Base-by-base conservation (phyloP, 2,329 filamentous ascomycete genomes). In the Ophiostoma quercus region DNA sequence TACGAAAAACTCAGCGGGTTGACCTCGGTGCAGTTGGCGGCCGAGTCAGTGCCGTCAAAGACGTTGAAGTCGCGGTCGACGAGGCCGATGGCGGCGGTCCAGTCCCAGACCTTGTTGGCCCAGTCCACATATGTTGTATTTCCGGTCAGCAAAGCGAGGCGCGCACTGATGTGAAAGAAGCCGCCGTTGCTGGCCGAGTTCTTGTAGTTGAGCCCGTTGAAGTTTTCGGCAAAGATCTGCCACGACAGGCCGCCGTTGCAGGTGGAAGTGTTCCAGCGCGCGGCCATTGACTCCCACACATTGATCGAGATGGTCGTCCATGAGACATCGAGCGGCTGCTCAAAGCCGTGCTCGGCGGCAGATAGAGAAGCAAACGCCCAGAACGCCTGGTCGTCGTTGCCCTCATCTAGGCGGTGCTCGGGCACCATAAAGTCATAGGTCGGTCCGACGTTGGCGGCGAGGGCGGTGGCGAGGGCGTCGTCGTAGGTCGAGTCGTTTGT, bases 151-250 rank as follows among this genome's bases (percentile, higher is more conserved):
- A 89, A 86, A 34, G 89, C 90, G 16, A 94, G 83, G 22, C 92
- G 88, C 0, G 92, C 91, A 3, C 90, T 88, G 14, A 96, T 83
- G 75, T 94, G 90, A 78, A 96, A 94, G 77, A 95, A 87, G n/a
- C 88, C 89, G 60, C 91, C 92, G 77, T 95, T 95, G 72, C 88
- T 89, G 74, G 94, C 87, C 19, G 88, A 85, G 80, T 94, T 94
- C 79, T 94, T 95, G 84, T 96, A 95, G 75, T 87, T 84, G 77
- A 93, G 89, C 16, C 92, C 92, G 72, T 88, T 88, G 66, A 82
- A 81, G 77, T 96, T 94, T 74, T 85, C 86, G 1, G 84, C 80
- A 77, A 89, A 94, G 74, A 96, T 92, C 80, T 96, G 92, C 91
- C 91, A 94, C 70, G 87, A 83, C 66, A 95, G 80, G 4, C 92